Conservation (phyloP, 2,329 filamentous ascomycete species). For the Scedosporium boydii region DNA sequence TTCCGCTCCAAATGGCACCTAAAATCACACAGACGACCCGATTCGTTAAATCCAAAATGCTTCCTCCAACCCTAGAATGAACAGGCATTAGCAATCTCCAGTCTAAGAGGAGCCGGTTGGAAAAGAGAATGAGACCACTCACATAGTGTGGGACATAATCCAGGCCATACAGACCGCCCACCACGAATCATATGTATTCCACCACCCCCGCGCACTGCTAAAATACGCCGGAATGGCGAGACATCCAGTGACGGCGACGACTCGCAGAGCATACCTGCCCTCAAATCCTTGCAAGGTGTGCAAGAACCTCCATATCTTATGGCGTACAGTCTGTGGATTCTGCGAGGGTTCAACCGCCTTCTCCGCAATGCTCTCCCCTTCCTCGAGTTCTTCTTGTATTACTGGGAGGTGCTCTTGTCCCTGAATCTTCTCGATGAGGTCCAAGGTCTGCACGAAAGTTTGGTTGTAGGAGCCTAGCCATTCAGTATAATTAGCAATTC, state of each 20-base stretch:
- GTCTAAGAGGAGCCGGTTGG: not conserved
- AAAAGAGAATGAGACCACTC: constrained; percentile 8
- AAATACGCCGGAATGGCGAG: constrained; percentile 47
- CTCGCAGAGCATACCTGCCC: constrained; percentile 47
- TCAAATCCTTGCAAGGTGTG: constrained; percentile 49
- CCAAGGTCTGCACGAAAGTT: constrained; percentile 33
- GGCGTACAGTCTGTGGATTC: constrained; percentile 17
- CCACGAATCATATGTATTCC: constrained; percentile 46
- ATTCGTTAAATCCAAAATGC: constrained; percentile 46
- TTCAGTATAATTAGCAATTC: not conserved
- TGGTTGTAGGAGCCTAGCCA: constrained; percentile 25
- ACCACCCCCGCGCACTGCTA: constrained; percentile 34
- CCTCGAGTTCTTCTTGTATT: constrained; percentile 15
- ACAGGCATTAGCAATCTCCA: not conserved
- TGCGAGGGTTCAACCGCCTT: not conserved
- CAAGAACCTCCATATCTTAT: constrained; percentile 37
- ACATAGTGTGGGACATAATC: constrained; percentile 44
- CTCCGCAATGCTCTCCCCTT: not conserved
- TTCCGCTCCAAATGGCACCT: constrained; percentile 44
- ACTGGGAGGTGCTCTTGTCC: constrained; percentile 25
- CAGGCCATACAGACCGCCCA: constrained; percentile 49
- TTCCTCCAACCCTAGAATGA: constrained; percentile 42
- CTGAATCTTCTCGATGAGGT: constrained; percentile 32
- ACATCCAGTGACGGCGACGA: constrained; percentile 38
- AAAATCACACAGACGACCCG: constrained; percentile 38